Evolutionary conservation across 2,329 filamentous ascomycete genomes (phyloP).

Genomic region (Tolypocladium nubicola): DNA sequence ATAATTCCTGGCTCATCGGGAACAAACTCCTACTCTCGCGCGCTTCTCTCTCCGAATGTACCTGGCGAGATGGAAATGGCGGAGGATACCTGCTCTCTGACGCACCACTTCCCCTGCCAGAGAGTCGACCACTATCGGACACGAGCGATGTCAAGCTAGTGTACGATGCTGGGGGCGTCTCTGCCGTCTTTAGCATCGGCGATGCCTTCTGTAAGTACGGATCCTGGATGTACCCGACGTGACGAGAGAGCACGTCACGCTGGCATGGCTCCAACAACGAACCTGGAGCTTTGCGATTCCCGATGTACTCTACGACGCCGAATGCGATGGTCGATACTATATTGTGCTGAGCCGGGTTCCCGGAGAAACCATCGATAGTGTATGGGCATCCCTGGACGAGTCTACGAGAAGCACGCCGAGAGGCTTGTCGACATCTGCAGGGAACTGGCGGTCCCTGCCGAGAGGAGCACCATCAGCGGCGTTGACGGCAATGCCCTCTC

Average conservation of each 20-base stretch:
- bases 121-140: neutral
- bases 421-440: neutral
- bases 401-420: neutral
- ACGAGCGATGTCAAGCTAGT: constrained; percentile 1
- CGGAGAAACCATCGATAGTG: constrained; percentile 11
- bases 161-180: constrained; percentile 1
- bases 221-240: neutral
- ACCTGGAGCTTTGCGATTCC: constrained; percentile 8
- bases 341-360: constrained; percentile 13
- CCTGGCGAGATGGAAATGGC: constrained; percentile 3
- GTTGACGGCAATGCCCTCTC: too few relatives aligned
- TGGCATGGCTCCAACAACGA: constrained; percentile 1
- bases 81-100: neutral
- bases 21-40: constrained; percentile 3
- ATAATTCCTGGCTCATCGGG: constrained; percentile 3
- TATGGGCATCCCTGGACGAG: neutral
- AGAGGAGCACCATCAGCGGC: too few relatives aligned
- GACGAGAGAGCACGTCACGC: neutral
- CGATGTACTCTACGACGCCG: constrained; percentile 8
- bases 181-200: too few relatives aligned
- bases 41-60: too few relatives aligned
- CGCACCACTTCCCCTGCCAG: too few relatives aligned
- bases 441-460: too few relatives aligned
- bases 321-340: constrained; percentile 13
- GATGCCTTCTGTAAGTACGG: constrained; percentile 6